A percentile compares a stretch with the other conserved stretches of the same genome.
These are phyloP conservation scores for Nannizziopsis arthrosporioides DNA, from an alignment of 2,329 filamentous ascomycete species.

Conservation along the genomic window DNA sequence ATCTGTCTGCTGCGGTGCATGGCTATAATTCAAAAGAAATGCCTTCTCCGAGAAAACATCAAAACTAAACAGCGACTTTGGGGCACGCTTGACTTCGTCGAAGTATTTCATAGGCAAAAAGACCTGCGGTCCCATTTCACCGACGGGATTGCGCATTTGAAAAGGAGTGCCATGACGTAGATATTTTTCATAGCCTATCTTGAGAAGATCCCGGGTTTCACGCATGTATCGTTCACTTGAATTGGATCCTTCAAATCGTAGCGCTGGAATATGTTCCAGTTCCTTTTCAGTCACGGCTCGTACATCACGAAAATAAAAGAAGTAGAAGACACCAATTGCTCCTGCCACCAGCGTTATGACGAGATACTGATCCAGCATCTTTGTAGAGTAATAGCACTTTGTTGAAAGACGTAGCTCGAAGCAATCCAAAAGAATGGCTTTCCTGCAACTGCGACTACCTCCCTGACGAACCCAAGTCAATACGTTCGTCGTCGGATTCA, in stretches of 20 bases:
- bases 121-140: background rate
- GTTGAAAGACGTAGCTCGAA: too few relatives aligned
- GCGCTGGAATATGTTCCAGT: background rate
- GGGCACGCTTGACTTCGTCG: background rate
- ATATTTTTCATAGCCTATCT: background rate
- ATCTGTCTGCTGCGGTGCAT: background rate
- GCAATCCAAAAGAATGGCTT: too few relatives aligned
- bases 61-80: background rate
- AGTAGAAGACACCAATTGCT: too few relatives aligned
- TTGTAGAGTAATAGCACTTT: too few relatives aligned
- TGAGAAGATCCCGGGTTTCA: background rate
- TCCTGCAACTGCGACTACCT: too few relatives aligned
- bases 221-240: background rate
- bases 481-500: too few relatives aligned
- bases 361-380: too few relatives aligned
- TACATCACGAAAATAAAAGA: background rate
- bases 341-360: too few relatives aligned
- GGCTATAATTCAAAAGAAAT: background rate
- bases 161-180: background rate
- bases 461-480: too few relatives aligned
- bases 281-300: background rate
- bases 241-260: background rate
- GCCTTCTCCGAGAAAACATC: background rate
- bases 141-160: background rate
- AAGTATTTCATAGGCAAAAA: background rate